phyloP scores from a whole-genome alignment of 2,329 filamentous ascomycete species.

The Salinomyces thailandicus region DNA sequence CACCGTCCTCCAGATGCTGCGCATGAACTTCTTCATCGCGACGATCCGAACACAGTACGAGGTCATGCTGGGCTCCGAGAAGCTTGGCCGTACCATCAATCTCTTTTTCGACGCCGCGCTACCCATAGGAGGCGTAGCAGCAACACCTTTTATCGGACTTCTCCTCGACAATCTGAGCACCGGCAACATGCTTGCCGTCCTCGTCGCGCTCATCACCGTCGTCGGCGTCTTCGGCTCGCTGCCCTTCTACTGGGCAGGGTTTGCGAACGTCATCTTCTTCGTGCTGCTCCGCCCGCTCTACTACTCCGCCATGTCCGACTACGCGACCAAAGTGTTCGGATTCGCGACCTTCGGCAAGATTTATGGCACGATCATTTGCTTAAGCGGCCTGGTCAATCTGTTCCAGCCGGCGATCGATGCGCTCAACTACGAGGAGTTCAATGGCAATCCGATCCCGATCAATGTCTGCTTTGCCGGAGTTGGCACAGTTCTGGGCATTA shows the following conservation, averaged over 20 bases:
- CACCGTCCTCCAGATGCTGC: constrained; percentile 48
- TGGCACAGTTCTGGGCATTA: constrained; percentile 53
- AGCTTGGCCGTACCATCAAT: constrained; percentile 60
- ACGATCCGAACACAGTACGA: constrained; percentile 76
- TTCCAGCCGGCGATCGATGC: constrained; percentile 69
- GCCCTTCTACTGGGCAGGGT: constrained; percentile 60
- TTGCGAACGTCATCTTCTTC: constrained; percentile 67
- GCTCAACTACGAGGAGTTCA: constrained; percentile 61
- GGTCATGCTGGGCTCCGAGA: constrained; percentile 55
- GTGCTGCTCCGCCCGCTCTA: constrained; percentile 81
- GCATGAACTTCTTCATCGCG: constrained; percentile 87
- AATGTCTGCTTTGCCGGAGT: constrained; percentile 57
- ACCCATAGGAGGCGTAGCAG: constrained; percentile 71
- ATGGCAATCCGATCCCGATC: constrained; percentile 63
- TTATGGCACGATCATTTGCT: constrained; percentile 78
- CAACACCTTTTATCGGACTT: constrained; percentile 74
- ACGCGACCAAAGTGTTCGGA: constrained; percentile 82
- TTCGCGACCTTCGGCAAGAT: constrained; percentile 86
- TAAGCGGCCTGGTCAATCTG: constrained; percentile 75
- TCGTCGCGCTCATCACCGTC: constrained; percentile 60
- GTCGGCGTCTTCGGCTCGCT: constrained; percentile 72
- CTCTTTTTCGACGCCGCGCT: constrained; percentile 78
- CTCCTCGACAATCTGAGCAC: constrained; percentile 71
- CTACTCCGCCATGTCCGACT: constrained; percentile 82
- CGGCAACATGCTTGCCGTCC: constrained; percentile 54